Evolutionary conservation across 352 stramenopile species (phyloP), one percentile per base, ranked within the genome.

Genomic region (Globisporangium spinosum): DNA sequence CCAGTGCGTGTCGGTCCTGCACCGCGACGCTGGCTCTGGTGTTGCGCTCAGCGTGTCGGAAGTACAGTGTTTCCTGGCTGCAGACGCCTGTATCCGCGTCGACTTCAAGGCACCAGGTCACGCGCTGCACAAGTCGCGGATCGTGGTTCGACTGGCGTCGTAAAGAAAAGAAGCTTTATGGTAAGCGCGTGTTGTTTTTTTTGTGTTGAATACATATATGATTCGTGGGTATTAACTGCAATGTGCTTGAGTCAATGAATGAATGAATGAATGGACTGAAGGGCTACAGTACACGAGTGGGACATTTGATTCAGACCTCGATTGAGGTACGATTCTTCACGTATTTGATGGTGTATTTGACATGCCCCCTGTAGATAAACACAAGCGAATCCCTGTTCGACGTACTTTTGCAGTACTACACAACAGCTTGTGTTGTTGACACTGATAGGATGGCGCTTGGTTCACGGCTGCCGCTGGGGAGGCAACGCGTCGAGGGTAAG

Each of bases 1-100:
- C 49, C 73, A 80, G 65, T 80, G 76, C 43, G 7, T 70, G 10
- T 35, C 35, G 10, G 62, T 56, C 22, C 54, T 78, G 54, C 60
- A 66, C 32, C 65, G 38, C 43, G 58, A 73, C 27, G 13, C 38
- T 23, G 13, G 17, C 10, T 22, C 43, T 51, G 72, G 62, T 25
- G 63, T 45, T 35, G 29, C 70, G 10, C 51, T 80, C 10, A 78
- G 72, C 49, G 67, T 80, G 32, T n/a, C 75, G 34, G 60, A 80
- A 45, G 47, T 72, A 22, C 56, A 68, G 43, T 70, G 67, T 29
- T 64, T 51, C 5, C 51, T 80, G 15, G 47, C 60, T 47, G 66
- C 75, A n/a, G 58, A 71, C 22, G 70, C 72, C 22, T 53, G 69
- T 9, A 63, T 80, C 58, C 72, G 75, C 7, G 72, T 80, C 29